phyloP scores from a whole-genome alignment of 2,329 filamentous ascomycete species.

The Beauveria caledonica region DNA sequence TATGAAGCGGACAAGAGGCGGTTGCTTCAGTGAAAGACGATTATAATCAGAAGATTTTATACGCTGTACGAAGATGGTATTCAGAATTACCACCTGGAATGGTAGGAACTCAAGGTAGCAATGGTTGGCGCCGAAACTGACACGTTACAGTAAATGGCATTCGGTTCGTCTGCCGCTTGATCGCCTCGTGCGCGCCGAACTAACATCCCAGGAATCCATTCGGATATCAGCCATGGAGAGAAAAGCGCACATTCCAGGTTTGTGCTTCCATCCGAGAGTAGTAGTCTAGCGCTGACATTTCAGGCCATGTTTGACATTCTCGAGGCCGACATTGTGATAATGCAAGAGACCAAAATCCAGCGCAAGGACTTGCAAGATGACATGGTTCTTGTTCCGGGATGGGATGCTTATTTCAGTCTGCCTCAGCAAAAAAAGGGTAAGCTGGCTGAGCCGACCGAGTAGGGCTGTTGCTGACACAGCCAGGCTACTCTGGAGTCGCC shows the following conservation, averaged over 20 bases:
- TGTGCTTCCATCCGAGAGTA: not conserved
- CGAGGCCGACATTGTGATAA: conserved; percentile 84
- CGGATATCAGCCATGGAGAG: conserved; percentile 74
- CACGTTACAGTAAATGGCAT: conserved; percentile 63
- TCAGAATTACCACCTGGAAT: conserved; percentile 84
- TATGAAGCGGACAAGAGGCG: not conserved
- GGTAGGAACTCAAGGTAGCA: conserved; percentile 35
- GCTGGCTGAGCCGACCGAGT: not conserved
- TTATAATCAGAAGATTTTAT: not conserved
- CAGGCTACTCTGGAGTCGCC: conserved; percentile 90
- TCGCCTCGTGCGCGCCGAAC: not conserved
- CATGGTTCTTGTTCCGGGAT: conserved; percentile 89
- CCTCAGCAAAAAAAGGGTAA: conserved; percentile 88
- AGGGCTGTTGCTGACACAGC: not conserved
- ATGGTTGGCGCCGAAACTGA: not conserved
- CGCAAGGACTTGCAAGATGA: conserved; percentile 86
- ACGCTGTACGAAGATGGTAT: conserved; percentile 45
- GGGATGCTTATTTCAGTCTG: conserved; percentile 94
- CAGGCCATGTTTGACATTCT: conserved; percentile 91
- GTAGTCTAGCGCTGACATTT: not conserved
- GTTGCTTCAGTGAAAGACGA: not conserved
- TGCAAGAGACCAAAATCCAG: conserved; percentile 96
- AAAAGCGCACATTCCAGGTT: conserved; percentile 61
- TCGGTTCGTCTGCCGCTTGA: conserved; percentile 39
- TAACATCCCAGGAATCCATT: conserved; percentile 59